These are phyloP conservation scores for Phytophthora brassicae DNA, from an alignment of 352 stramenopile species.

Conservation along the genomic window DNA sequence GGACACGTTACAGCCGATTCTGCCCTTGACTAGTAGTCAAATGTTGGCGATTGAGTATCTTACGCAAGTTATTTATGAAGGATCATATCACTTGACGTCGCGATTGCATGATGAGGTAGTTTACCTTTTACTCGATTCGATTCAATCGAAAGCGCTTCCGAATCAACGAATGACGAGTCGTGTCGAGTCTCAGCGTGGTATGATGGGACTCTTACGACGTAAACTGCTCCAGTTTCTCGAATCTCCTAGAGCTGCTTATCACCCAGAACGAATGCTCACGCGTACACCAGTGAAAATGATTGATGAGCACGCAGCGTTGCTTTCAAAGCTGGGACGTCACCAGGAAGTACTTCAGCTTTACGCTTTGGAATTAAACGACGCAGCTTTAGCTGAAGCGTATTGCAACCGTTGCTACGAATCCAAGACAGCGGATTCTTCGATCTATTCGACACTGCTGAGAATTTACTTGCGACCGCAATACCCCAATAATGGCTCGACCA, in stretches of 20 bases:
- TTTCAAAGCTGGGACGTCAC: conserved; percentile 76
- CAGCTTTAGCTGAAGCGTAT: conserved; percentile 71
- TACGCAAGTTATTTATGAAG: conserved; percentile 62
- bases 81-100: conserved; percentile 30
- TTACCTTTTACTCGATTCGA: conserved; percentile 76
- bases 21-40: conserved; percentile 63
- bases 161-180: conserved; percentile 51
- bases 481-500: conserved; percentile 14
- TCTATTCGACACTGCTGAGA: conserved; percentile 78
- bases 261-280: conserved; percentile 81
- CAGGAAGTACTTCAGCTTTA: conserved; percentile 84
- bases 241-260: conserved; percentile 50
- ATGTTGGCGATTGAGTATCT: conserved; percentile 84
- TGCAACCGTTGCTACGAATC: conserved; percentile 82
- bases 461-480: conserved; percentile 66
- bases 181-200: conserved; percentile 54
- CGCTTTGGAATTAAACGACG: conserved; percentile 71
- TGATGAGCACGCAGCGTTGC: conserved; percentile 71
- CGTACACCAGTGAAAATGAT: conserved; percentile 77
- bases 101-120: conserved; percentile 80
- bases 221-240: conserved; percentile 76
- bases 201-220: conserved; percentile 55
- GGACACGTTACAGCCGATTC: conserved; percentile 13
- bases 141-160: conserved; percentile 43
- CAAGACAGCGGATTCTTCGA: conserved; percentile 74